A percentile compares a stretch with the other conserved stretches of the same genome.
Evolutionary conservation across 2,329 filamentous ascomycete genomes (phyloP).

Genomic region (Colletotrichum musae): DNA sequence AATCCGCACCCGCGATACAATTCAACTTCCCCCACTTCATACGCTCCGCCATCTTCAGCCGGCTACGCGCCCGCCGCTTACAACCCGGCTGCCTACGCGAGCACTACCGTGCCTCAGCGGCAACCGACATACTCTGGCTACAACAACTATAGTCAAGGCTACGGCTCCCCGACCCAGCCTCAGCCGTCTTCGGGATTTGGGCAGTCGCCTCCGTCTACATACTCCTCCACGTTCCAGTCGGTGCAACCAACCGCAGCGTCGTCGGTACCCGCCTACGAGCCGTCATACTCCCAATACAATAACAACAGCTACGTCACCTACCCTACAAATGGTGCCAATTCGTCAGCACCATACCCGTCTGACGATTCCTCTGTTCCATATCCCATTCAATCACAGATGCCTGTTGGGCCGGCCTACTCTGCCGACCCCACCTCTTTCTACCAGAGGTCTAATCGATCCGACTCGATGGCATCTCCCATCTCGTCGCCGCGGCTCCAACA

Average conservation of each 20-base stretch:
- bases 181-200: conserved; percentile 54
- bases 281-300: conserved; percentile 45
- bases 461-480: conserved; percentile 64
- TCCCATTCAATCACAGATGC: conserved; percentile 66
- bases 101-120: conserved; percentile 62
- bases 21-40: conserved; percentile 54
- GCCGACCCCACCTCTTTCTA: conserved; percentile 62
- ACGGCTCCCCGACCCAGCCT: conserved; percentile 54
- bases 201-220: conserved; percentile 55
- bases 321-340: conserved; percentile 56
- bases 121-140: conserved; percentile 66
- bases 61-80: conserved; percentile 69
- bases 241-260: conserved; percentile 48
- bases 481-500: conserved; percentile 61
- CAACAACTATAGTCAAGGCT: conserved; percentile 59
- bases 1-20: conserved; percentile 61
- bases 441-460: conserved; percentile 61
- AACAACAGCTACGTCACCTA: conserved; percentile 52
- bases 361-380: conserved; percentile 63
- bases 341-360: conserved; percentile 54
- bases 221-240: conserved; percentile 42
- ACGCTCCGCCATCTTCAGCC: conserved; percentile 51
- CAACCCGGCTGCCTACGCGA: conserved; percentile 73
- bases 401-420: conserved; percentile 66
- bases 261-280: conserved; percentile 53